Percentiles rank a stretch among this genome's conserved stretches.
These are phyloP conservation scores for Thuja plicata DNA, from an alignment of 83 land plant species.

Conservation along the genomic window DNA sequence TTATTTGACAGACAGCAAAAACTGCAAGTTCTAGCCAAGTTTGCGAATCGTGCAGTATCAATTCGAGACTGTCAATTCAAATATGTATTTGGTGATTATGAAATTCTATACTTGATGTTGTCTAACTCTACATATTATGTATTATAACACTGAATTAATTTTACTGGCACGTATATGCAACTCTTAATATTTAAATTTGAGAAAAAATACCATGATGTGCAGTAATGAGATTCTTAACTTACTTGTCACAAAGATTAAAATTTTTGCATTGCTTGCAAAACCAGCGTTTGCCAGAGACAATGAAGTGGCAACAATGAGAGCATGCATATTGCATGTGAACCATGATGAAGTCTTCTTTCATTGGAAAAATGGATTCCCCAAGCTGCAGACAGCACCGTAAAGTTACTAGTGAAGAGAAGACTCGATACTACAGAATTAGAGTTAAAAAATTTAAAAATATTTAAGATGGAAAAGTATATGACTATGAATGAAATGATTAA, in stretches of 20 bases:
- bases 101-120: neutral
- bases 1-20: no score
- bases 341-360: constrained; percentile 99
- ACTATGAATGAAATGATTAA: neutral
- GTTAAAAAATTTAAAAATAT: neutral
- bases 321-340: constrained; percentile 93
- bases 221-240: constrained; percentile 17
- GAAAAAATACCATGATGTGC: neutral
- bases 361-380: constrained; percentile 85
- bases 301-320: constrained; percentile 79
- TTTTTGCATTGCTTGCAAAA: constrained; percentile 86
- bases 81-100: neutral
- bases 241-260: constrained; percentile 94
- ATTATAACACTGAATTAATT: neutral
- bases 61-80: neutral
- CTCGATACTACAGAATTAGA: neutral
- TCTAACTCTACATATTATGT: neutral
- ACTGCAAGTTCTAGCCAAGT: no score
- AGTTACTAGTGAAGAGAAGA: neutral
- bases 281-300: constrained; percentile 93
- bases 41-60: neutral
- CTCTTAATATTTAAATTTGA: neutral
- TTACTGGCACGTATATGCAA: neutral
- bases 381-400: constrained; percentile 47
- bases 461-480: neutral